phyloP scores from a whole-genome alignment of 768 basidiomycete genomes.

The Amanita thiersii region DNA sequence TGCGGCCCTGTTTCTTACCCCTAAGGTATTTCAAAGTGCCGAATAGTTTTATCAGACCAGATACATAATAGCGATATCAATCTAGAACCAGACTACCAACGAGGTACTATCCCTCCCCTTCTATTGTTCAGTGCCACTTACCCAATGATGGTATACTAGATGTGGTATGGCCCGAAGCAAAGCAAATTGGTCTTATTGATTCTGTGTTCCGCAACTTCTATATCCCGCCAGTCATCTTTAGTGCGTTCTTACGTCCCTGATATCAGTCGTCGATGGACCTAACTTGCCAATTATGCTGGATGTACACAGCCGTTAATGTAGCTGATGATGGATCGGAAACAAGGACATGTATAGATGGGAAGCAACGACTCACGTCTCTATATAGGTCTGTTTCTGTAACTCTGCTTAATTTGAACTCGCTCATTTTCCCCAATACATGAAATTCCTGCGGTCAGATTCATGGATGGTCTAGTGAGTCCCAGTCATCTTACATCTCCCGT shows the following conservation, averaged over 20 bases:
- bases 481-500: conserved; percentile 4
- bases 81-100: conserved; percentile 72
- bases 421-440: neutral
- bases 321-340: conserved; percentile 57
- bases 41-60: conserved; percentile 39
- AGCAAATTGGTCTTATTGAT: conserved; percentile 71
- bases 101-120: conserved; percentile 32
- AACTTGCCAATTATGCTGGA: conserved; percentile 1
- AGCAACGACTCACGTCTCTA: conserved; percentile 74
- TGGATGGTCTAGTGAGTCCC: conserved; percentile 54
- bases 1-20: conserved; percentile 17
- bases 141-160: conserved; percentile 26
- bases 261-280: no score
- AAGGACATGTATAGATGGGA: conserved; percentile 72
- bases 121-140: neutral
- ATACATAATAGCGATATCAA: conserved; percentile 56
- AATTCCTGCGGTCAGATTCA: conserved; percentile 43
- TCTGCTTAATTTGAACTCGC: neutral
- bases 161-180: conserved; percentile 72
- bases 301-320: conserved; percentile 35
- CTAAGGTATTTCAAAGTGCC: neutral
- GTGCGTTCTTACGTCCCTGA: conserved; percentile 22
- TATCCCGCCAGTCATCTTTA: conserved; percentile 67
- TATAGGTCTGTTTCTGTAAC: conserved; percentile 36
- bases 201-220: conserved; percentile 75